Evolutionary conservation across 306 rosid genomes (phyloP).

Genomic region (Fagus crenata): DNA sequence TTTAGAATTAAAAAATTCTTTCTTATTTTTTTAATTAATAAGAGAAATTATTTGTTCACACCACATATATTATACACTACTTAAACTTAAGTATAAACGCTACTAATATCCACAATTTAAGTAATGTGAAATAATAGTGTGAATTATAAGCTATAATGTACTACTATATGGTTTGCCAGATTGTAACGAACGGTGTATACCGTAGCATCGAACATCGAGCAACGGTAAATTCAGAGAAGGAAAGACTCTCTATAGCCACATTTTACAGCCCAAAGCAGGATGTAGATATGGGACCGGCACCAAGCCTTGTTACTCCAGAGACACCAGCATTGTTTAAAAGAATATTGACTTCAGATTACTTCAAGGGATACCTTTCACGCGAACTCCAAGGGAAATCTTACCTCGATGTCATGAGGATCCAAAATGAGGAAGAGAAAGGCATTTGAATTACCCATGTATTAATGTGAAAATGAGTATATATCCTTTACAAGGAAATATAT

Average conservation of each 20-base stretch:
- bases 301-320: constrained; percentile 29
- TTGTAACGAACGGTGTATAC: constrained; percentile 35
- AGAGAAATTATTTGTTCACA: too few species aligned
- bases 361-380: neutral
- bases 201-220: constrained; percentile 36
- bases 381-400: constrained; percentile 27
- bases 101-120: too few species aligned
- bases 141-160: too few species aligned
- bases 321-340: constrained; percentile 32
- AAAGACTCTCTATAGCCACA: constrained; percentile 41
- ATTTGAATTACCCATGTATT: neutral
- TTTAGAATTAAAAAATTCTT: too few species aligned
- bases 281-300: constrained; percentile 36
- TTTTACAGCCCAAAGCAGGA: constrained; percentile 28
- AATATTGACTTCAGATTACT: constrained; percentile 25
- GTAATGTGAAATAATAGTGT: too few species aligned
- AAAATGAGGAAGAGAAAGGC: neutral
- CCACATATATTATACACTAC: too few species aligned
- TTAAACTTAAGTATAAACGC: too few species aligned
- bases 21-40: too few species aligned
- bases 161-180: neutral
- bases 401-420: constrained; percentile 28
- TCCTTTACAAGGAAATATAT: neutral
- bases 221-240: constrained; percentile 26
- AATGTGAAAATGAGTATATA: neutral